Base-by-base conservation (phyloP, 257 asterid species). In the Lycium barbarum region DNA sequence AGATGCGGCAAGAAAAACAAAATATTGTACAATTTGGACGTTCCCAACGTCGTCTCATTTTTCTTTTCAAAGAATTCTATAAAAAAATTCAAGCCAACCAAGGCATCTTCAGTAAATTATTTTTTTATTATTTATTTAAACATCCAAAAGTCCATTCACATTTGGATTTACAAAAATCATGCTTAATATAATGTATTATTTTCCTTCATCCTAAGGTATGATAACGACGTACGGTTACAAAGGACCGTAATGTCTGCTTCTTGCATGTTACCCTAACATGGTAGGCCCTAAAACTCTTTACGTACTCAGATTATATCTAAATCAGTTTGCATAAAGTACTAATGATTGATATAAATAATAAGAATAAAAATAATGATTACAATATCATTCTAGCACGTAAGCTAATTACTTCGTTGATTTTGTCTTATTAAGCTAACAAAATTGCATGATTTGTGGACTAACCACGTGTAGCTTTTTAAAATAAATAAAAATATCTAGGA, bases 231-330 rank as follows among this genome's bases (percentile, higher is more conserved):
- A 84, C 81, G 87, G 85, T 86, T 80, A 59, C 51, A 81, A 84
- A 85, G 92, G 91, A 33, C 88, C 93, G 87, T 83, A 13, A 86
- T 91, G 87, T 63, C 62, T 87, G 94, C 88, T 20, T 54, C 86
- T 88, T 83, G 90, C 98, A 94, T 93, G 98, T 94, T 94, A 91
- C 63, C 83, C 88, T 89, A 91, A 94, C 98, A 80, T 93, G 98
- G 97, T 93, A 86, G 95, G 93, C 78, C 95, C 87, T 62, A 3
- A 58, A 38, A 38, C 51, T 36, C 33, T 35, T 67, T 6, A 73
- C n/a, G 26, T 7, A 13, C 26, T 15, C 5, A 45, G n/a, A 47
- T n/a, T 11, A 47, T 73, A 45, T 3, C 11, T 73, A 43, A 17
- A 35, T 45, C 1, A 13, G 22, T 20, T 49, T 74, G 62, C 49